A percentile compares a stretch with the other conserved stretches of the same genome.
phyloP scores from a whole-genome alignment of 129 eudicot species.

The Saussurea involucrata region DNA sequence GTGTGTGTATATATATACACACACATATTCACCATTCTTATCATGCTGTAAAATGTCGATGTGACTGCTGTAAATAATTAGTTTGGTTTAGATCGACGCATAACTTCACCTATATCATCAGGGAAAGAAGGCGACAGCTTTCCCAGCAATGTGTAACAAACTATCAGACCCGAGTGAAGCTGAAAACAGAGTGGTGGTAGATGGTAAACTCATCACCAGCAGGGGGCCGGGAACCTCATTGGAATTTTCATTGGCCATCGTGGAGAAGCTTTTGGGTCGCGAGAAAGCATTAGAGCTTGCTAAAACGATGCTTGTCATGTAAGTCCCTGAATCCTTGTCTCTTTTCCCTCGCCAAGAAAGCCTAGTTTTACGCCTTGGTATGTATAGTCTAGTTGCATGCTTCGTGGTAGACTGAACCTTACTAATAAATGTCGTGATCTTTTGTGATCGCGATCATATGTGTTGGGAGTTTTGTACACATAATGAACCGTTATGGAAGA shows the following conservation, averaged over 20 bases:
- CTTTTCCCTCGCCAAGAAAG: not conserved
- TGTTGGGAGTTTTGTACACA: constrained; percentile 4
- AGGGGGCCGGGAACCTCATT: constrained; percentile 89
- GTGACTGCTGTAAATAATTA: not conserved
- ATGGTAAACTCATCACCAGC: constrained; percentile 89
- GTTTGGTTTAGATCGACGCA: not conserved
- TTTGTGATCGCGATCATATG: not conserved
- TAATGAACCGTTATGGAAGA: not conserved
- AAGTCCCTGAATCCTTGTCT: not conserved
- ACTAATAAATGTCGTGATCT: not conserved
- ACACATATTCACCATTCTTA: not conserved
- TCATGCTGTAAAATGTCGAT: not conserved
- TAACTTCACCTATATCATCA: constrained; percentile 21
- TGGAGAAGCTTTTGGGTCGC: constrained; percentile 71
- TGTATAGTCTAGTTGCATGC: constrained; percentile 17
- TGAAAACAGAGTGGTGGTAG: constrained; percentile 80
- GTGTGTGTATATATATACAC: not conserved
- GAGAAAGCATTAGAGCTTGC: constrained; percentile 76
- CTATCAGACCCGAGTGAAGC: constrained; percentile 64
- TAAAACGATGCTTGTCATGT: constrained; percentile 56
- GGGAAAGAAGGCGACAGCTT: constrained; percentile 98
- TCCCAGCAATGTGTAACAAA: constrained; percentile 87
- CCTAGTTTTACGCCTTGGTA: not conserved
- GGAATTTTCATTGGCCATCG: constrained; percentile 88
- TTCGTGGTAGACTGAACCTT: not conserved